phyloP scores from a whole-genome alignment of 306 rosid genomes.

The Carpinus fangiana region DNA sequence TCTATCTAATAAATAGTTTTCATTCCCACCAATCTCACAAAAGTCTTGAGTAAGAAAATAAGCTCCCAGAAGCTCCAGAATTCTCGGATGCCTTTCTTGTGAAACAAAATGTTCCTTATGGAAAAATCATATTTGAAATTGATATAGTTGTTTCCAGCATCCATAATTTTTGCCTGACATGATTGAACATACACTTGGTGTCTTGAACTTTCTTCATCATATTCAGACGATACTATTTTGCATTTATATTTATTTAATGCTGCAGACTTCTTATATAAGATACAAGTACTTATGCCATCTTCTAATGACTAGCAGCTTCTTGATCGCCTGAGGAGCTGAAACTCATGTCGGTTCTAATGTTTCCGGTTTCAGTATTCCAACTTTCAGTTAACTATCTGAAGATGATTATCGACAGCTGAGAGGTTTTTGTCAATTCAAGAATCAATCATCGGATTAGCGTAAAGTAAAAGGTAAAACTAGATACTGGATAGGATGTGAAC shows the following conservation, averaged over 20 bases:
- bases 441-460: background rate
- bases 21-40: too few species aligned
- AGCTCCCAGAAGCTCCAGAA: too few species aligned
- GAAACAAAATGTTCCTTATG: background rate
- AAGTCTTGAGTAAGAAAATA: too few species aligned
- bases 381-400: background rate
- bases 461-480: background rate
- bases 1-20: too few species aligned
- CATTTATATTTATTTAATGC: background rate
- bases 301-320: slow-evolving; percentile 23
- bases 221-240: background rate
- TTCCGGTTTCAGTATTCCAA: background rate
- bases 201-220: background rate
- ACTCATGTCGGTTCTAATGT: background rate
- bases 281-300: background rate
- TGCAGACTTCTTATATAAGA: background rate
- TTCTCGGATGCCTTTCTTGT: background rate
- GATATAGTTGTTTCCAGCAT: background rate
- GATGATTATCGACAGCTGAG: background rate
- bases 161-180: background rate
- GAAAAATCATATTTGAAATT: background rate
- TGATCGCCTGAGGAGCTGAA: background rate
- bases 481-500: background rate
- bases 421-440: background rate
- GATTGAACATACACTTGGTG: background rate